Percentiles rank a stretch among this genome's conserved stretches.
Conservation (phyloP, 2,329 filamentous ascomycete species). For the Pseudogymnoascus sp. region DNA sequence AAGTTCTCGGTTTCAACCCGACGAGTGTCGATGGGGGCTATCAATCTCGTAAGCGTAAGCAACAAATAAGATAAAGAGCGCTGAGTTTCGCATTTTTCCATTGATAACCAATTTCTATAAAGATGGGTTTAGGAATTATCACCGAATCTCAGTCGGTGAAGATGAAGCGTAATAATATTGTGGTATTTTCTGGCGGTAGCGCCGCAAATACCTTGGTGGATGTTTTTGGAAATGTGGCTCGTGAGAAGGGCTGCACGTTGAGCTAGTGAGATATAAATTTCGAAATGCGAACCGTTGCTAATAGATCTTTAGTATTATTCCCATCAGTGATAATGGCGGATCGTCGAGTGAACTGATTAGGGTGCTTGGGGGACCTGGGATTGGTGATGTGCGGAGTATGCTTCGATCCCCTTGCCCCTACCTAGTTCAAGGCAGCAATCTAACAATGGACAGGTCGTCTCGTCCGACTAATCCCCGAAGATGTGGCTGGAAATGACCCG, state of each 20-base stretch:
- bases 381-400: slow-evolving; percentile 69
- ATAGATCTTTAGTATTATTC: slow-evolving; percentile 69
- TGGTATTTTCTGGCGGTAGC: slow-evolving; percentile 86
- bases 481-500: slow-evolving; percentile 41
- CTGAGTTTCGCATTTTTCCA: background rate
- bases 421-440: background rate
- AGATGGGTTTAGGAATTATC: slow-evolving; percentile 4
- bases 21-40: background rate
- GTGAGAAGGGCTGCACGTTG: slow-evolving; percentile 26
- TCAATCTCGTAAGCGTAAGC: background rate
- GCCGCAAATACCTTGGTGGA: slow-evolving; percentile 94
- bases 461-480: slow-evolving; percentile 78
- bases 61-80: background rate
- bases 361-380: slow-evolving; percentile 86
- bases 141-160: background rate
- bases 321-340: slow-evolving; percentile 92
- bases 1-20: background rate
- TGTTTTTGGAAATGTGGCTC: slow-evolving; percentile 61
- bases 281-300: slow-evolving; percentile 37
- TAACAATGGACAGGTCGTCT: slow-evolving; percentile 57
- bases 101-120: background rate
- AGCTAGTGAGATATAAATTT: slow-evolving; percentile 27
- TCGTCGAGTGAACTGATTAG: slow-evolving; percentile 90
- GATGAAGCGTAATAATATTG: slow-evolving; percentile 47
- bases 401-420: background rate